Evolutionary conservation across 2,329 filamentous ascomycete species (phyloP), one percentile per base, ranked within the genome.

Genomic region (Penicillium italicum): DNA sequence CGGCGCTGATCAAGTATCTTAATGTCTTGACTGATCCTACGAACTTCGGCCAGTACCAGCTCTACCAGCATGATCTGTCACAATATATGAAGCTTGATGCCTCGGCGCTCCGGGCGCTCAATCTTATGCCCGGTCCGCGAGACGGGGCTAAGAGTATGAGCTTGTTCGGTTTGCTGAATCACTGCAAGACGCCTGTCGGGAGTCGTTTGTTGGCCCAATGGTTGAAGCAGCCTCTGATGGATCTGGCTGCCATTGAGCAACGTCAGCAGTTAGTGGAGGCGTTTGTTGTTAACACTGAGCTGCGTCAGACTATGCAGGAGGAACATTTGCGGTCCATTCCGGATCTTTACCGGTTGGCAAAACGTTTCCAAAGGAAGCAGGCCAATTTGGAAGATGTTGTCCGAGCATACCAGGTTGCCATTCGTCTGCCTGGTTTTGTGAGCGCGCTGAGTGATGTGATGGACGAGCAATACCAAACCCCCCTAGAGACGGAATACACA

Each of bases 11-110:
- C 78, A 96, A 93, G 72, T 99, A 99, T 65, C 83, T 99, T 3
- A 88, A 89, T 34, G 87, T 95, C 34, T 83, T 99, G 75, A 90
- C 94, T 30, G 94, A 99, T 70, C 79, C 90, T 1, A 91, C 90
- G 53, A 99, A 99, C 74, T 97, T 97, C 72, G 94, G 95, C 3
- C 93, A 99, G 70, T 99, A 95, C 69, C 90, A 93, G 72, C 83
- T 99, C 16, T 99, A 97, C 69, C 94, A 99, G 74, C 94, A 99
- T 73, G 94, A 99, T 69, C 77, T 99, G 42, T 88, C 92, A 2
- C 92, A 99, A 67, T 99, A 91, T 72, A 99, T 99, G 94, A 99
- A 97, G 75, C 81, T 99, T 5, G 94, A 99, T 74, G 91, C 95
- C 0, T 91, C 94, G 1, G 94, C 94, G 0, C 79, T 99, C 41